Base-by-base conservation (phyloP, 106 monocot species). In the Hemerocallis citrina region DNA sequence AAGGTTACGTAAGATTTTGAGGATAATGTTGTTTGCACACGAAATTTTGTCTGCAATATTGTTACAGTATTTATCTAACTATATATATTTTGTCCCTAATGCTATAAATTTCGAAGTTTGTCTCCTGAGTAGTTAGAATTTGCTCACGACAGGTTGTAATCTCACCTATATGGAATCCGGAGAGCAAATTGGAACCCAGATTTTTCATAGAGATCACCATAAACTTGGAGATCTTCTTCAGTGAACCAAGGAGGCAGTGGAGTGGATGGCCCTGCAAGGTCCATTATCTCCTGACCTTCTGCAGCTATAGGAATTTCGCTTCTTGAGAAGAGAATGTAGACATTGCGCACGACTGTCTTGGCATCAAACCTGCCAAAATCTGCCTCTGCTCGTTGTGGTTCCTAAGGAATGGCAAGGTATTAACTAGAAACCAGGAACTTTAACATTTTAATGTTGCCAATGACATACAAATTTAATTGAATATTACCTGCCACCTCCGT, bases 251-350 rank as follows among this genome's bases (percentile, higher is more conserved):
- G 40, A 10, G 77, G 77, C 45, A 77, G 21, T 21, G 71, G 77
- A 23, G 77, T 45, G 17, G 67, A 61, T 47, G 60, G 66, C 29
- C 72, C 66, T 14, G 67, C 71, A 14, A 72, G 54, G 33, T 77
- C 77, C 77, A 77, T 77, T 8, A 75, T 75, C 52, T 75, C 75
- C 30, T 75, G 62, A 22, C 43, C 68, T 6, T 75, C 75, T 17
- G n/a, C 31, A 7, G 75, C 75, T 14, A 46, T 52, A 28, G 68
- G 75, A 42, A 75, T 41, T 34, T 75, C 56, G 40, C 61, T 68
- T 16, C 69, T 47, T 17, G 68, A 68, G 38, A 75, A 75, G 34
- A 75, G 54, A 44, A 69, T 75, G 36, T 75, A 75, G 28, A 75
- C 34, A 28, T 75, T 75, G 21, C 47, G 40, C 62, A 75, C 45